A percentile compares a stretch with the other conserved stretches of the same genome.
These are phyloP conservation scores for Sporothrix dimorphospora DNA, from an alignment of 2,329 filamentous ascomycete species.

Conservation along the genomic window DNA sequence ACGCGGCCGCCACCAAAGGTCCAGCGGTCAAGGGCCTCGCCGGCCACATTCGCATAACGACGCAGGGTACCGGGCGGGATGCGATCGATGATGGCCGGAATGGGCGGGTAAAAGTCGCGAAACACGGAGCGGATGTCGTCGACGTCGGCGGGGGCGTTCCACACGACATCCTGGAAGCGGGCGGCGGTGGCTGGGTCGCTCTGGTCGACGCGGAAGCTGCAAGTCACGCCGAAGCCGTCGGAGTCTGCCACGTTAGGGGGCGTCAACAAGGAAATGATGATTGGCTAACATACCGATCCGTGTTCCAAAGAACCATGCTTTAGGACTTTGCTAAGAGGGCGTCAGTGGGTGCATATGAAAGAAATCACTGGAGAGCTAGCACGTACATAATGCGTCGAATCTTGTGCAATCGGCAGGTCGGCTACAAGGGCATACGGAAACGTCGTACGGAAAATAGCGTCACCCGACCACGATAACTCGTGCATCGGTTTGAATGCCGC, in stretches of 20 bases:
- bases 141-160: neutral
- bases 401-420: slow-evolving; percentile 23
- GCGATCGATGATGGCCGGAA: slow-evolving; percentile 27
- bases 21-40: neutral
- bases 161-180: neutral
- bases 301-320: neutral
- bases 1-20: slow-evolving; percentile 20
- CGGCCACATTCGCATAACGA: neutral
- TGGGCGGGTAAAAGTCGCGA: slow-evolving; percentile 9
- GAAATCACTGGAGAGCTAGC: no score
- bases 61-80: slow-evolving; percentile 24
- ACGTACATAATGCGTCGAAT: slow-evolving; percentile 4
- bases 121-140: neutral
- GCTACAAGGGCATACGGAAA: slow-evolving; percentile 27
- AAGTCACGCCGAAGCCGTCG: slow-evolving; percentile 26
- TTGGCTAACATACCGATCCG: neutral
- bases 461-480: slow-evolving; percentile 20
- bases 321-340: neutral
- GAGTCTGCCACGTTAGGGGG: neutral
- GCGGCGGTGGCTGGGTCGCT: slow-evolving; percentile 1
- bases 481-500: slow-evolving; percentile 15
- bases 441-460: slow-evolving; percentile 29
- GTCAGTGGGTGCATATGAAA: no score
- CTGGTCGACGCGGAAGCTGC: slow-evolving; percentile 27
- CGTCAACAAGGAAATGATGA: neutral